Conservation (phyloP, 345 rosid species). For the Mallotus nudiflorus region DNA sequence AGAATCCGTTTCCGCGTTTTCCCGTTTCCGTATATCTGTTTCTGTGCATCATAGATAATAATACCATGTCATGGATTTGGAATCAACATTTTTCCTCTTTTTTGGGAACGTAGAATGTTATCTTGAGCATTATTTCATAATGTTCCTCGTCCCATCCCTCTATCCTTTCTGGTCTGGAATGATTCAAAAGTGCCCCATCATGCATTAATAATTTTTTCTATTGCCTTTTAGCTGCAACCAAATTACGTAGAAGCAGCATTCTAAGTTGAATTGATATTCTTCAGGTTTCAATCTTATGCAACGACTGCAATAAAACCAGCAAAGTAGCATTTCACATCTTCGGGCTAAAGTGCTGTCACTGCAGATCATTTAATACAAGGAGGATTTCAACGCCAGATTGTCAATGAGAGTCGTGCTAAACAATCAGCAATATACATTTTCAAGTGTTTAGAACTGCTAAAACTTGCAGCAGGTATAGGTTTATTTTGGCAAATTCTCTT, state of each 20-base stretch:
- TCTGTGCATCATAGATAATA: no score
- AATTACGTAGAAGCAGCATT: not conserved
- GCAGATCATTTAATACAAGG: slow-evolving; percentile 71
- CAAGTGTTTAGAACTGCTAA: not conserved
- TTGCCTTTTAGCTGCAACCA: not conserved
- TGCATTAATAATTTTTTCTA: not conserved
- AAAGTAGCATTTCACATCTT: slow-evolving; percentile 55
- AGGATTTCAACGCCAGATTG: slow-evolving; percentile 36
- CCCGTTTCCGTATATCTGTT: no score
- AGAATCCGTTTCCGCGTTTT: no score
- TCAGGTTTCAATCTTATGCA: slow-evolving; percentile 76
- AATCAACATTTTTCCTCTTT: no score
- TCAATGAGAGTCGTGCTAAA: not conserved
- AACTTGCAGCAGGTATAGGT: not conserved
- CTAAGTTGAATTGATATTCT: no score
- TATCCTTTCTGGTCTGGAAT: no score
- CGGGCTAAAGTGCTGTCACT: slow-evolving; percentile 60
- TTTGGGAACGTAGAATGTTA: no score
- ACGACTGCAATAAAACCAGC: slow-evolving; percentile 65
- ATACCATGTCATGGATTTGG: no score
- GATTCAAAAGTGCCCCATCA: no score
- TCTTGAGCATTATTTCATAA: no score
- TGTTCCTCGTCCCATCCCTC: no score
- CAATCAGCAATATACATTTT: not conserved
- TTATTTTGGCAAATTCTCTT: not conserved